These are phyloP conservation scores for Seiridium cupressi DNA, from an alignment of 2,329 filamentous ascomycete species.

Conservation along the genomic window DNA sequence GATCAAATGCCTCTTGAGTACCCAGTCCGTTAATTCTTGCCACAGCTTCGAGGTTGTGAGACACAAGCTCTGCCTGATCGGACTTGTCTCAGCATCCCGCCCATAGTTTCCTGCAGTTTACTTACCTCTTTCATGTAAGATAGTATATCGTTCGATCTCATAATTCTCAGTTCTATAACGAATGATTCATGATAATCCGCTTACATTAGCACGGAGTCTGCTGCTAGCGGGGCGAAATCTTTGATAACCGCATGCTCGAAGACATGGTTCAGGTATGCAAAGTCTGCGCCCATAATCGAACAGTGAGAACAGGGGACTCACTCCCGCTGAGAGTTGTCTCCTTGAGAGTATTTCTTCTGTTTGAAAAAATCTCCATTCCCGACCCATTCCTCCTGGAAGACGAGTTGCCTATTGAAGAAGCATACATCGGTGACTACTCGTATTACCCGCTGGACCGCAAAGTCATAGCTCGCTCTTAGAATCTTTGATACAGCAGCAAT, in stretches of 20 bases:
- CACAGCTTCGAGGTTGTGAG: slow-evolving; percentile 14
- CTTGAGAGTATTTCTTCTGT: slow-evolving; percentile 11
- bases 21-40: slow-evolving; percentile 11
- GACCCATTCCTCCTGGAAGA: background rate
- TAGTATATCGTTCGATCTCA: slow-evolving; percentile 13
- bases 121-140: slow-evolving; percentile 15
- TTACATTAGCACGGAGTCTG: background rate
- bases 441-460: background rate
- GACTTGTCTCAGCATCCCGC: background rate
- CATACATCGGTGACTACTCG: slow-evolving; percentile 1
- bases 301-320: slow-evolving; percentile 9
- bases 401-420: background rate
- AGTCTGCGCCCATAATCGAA: slow-evolving; percentile 13
- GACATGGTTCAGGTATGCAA: background rate
- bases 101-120: background rate
- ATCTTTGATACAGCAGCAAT: background rate
- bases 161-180: background rate
- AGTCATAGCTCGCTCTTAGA: too few species aligned
- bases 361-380: background rate
- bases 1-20: slow-evolving; percentile 13
- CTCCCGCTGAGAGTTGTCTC: slow-evolving; percentile 11
- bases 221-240: background rate
- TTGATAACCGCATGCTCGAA: background rate
- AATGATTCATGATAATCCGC: background rate
- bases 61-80: slow-evolving; percentile 9